phyloP scores from a whole-genome alignment of 805 yeast genomes.

The Cyberlindnera xylosilytica region DNA sequence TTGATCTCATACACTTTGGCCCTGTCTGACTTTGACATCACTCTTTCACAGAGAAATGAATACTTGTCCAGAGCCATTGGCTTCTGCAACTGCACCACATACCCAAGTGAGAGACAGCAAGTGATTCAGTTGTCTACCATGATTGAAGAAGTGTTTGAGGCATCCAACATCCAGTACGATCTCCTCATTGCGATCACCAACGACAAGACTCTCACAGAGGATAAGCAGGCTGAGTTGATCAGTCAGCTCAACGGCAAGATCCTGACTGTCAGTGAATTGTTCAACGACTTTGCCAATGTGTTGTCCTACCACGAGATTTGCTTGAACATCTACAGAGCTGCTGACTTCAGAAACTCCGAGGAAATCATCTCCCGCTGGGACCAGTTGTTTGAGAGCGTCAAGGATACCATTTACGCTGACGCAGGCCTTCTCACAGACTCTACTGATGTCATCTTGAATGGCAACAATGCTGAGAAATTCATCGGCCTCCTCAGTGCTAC shows the following conservation, averaged over 20 bases:
- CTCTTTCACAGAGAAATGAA: constrained; percentile 75
- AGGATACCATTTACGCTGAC: constrained; percentile 13
- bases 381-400: constrained; percentile 47
- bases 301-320: constrained; percentile 84
- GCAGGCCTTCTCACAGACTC: not conserved
- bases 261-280: constrained; percentile 70
- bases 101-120: constrained; percentile 72
- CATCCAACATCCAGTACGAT: constrained; percentile 77
- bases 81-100: constrained; percentile 80
- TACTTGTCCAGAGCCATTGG: constrained; percentile 90
- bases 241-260: constrained; percentile 60
- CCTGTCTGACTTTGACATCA: constrained; percentile 64
- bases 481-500: constrained; percentile 22
- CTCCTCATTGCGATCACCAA: constrained; percentile 40
- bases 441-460: constrained; percentile 2
- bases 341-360: constrained; percentile 82
- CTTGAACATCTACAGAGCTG: constrained; percentile 69
- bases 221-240: constrained; percentile 48
- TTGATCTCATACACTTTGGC: constrained; percentile 71
- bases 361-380: constrained; percentile 83
- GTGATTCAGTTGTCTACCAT: constrained; percentile 66
- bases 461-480: constrained; percentile 14
- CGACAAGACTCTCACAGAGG: constrained; percentile 48
- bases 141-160: constrained; percentile 79
- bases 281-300: constrained; percentile 84